Base-by-base conservation (phyloP, 352 stramenopile species). In the Phytophthora crassamura region DNA sequence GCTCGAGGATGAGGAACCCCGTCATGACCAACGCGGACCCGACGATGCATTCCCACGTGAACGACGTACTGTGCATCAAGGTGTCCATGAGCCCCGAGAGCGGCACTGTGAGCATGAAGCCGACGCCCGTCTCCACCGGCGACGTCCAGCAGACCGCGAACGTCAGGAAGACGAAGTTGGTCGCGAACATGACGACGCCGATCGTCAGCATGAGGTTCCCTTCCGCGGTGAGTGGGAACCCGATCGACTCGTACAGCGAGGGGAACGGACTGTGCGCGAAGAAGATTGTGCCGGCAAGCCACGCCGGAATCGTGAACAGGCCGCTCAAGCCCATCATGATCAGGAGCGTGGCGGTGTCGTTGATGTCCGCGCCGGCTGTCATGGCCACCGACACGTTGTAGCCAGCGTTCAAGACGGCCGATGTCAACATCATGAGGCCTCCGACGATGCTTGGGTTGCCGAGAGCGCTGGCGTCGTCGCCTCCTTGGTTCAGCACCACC, bases 31-130 rank as follows among this genome's bases (percentile, higher is more conserved):
- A 60, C 16, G 59, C 15, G 4, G 76, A 81, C 9, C 79, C 79
- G 8, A 74, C 55, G n/a, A 88, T 68, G 57, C 75, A 81, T 42
- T 84, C 55, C 62, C 53, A 71, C 9, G 76, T 75, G 47, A 88
- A 85, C 5, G 60, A 56, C 3, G 76, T 74, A 45, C 69, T 51
- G 62, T 84, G 72, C 34, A 88, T 47, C 14, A 76, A 30, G 9
- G 64, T 74, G 56, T 85, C 78, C 33, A 83, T 53, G 11, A 80
- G 12, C 0, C 68, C 78, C 5, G 78, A 79, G 32, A 88, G 59
- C 16, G 78, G 78, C 36, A 85, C 85, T 40, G 76, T 88, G 58
- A 88, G 68, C 78, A 88, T 85, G 55, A 78, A 85, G 0, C 71
- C 74, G 39, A 85, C 78, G 48, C 70, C 79, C 7, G 78, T 85